These are phyloP conservation scores for Harringtonia aguacate DNA, from an alignment of 2,329 filamentous ascomycete genomes.

Conservation along the genomic window DNA sequence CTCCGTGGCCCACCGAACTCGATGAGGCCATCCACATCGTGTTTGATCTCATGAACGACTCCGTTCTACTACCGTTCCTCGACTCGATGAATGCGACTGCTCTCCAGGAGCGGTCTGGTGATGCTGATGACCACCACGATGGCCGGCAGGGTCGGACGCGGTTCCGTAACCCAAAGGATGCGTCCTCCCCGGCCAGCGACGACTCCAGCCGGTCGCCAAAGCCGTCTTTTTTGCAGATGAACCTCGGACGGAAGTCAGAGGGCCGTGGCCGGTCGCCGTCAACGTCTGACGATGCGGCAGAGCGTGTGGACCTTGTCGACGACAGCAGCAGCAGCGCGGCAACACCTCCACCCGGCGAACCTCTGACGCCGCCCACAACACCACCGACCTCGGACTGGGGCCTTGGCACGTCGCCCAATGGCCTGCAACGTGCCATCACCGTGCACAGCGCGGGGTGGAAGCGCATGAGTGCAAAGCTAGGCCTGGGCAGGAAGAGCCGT, in stretches of 20 bases:
- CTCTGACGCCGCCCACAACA: slow-evolving; percentile 64
- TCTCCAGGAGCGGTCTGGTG: neutral
- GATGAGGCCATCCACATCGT: slow-evolving; percentile 80
- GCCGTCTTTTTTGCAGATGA: slow-evolving; percentile 26
- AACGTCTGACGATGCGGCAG: slow-evolving; percentile 30
- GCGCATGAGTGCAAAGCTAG: slow-evolving; percentile 51
- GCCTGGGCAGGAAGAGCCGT: slow-evolving; percentile 35
- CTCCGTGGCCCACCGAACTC: slow-evolving; percentile 64
- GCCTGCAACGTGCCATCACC: slow-evolving; percentile 41
- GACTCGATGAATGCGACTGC: slow-evolving; percentile 43
- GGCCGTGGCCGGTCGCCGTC: slow-evolving; percentile 30
- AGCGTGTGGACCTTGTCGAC: slow-evolving; percentile 47
- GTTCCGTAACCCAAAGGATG: slow-evolving; percentile 26
- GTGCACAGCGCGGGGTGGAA: slow-evolving; percentile 52
- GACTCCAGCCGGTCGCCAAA: slow-evolving; percentile 34
- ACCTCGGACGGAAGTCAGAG: slow-evolving; percentile 24
- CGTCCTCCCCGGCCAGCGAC: slow-evolving; percentile 18
- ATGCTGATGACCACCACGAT: neutral
- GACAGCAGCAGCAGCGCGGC: slow-evolving; percentile 46
- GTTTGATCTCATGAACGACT: slow-evolving; percentile 96
- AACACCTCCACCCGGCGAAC: slow-evolving; percentile 45
- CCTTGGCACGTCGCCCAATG: slow-evolving; percentile 40
- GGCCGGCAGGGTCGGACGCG: slow-evolving; percentile 25
- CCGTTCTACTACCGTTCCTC: slow-evolving; percentile 83
- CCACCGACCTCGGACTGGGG: slow-evolving; percentile 52